These are phyloP conservation scores for Pyrenochaeta sp. DNA, from an alignment of 2,329 filamentous ascomycete genomes.

Conservation along the genomic window DNA sequence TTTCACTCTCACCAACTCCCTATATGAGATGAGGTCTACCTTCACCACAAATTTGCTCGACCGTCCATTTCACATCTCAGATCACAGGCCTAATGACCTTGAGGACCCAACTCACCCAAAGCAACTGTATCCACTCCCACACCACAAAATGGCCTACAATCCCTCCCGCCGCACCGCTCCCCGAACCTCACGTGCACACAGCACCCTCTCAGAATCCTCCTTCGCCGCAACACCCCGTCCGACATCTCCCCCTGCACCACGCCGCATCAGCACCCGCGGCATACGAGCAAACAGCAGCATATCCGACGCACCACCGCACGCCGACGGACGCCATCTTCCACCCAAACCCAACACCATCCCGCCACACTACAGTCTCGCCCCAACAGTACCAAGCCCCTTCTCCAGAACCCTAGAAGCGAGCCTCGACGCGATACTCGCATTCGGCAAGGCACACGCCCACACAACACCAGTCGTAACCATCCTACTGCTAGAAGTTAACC, in stretches of 20 bases:
- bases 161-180: neutral
- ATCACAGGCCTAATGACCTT: no score
- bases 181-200: constrained; percentile 13
- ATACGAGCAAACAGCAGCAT: neutral
- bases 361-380: constrained; percentile 25
- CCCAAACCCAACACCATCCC: constrained; percentile 5
- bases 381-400: constrained; percentile 35
- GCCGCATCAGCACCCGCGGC: neutral
- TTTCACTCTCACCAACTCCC: no score
- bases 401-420: constrained; percentile 29
- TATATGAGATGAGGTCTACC: neutral
- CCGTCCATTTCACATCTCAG: no score
- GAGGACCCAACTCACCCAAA: no score
- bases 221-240: constrained; percentile 2
- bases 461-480: constrained; percentile 7
- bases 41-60: neutral
- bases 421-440: constrained; percentile 30
- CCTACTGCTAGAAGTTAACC: constrained; percentile 12
- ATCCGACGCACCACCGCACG: neutral
- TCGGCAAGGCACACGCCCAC: neutral
- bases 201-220: constrained; percentile 10
- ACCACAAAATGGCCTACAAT: neutral
- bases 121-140: neutral
- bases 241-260: constrained; percentile 3
- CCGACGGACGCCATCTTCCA: neutral